Percentiles rank a stretch among this genome's conserved stretches.
Evolutionary conservation across 2,329 filamentous ascomycete species (phyloP).

Genomic region (Epichloe festucae): DNA sequence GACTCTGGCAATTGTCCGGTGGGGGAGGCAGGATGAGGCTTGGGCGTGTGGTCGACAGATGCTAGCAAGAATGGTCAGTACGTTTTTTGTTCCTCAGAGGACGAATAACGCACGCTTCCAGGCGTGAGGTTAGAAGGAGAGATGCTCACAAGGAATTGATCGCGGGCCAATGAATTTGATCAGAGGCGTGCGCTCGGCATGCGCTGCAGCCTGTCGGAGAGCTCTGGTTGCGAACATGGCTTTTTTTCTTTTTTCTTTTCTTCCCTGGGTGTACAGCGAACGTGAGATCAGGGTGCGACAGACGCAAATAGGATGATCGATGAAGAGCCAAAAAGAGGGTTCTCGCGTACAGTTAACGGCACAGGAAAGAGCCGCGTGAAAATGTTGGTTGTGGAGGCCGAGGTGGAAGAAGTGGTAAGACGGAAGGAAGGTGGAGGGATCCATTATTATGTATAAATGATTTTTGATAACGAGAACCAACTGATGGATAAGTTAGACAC

Average conservation of each 20-base stretch:
- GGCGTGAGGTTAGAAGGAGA: neutral
- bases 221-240: constrained; percentile 42
- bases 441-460: constrained; percentile 1
- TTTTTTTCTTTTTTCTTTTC: neutral
- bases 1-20: constrained; percentile 46
- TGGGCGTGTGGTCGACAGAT: constrained; percentile 57
- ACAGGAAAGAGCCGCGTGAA: neutral
- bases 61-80: constrained; percentile 31
- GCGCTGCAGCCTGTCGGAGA: constrained; percentile 45
- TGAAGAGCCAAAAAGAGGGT: neutral
- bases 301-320: no score
- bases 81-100: neutral
- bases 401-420: neutral
- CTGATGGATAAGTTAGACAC: neutral
- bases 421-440: neutral
- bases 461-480: constrained; percentile 1
- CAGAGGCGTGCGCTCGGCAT: constrained; percentile 46
- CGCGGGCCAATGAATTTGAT: constrained; percentile 52
- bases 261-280: neutral
- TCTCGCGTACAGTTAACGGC: neutral
- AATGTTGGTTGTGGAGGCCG: neutral
- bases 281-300: neutral
- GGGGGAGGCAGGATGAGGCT: constrained; percentile 58
- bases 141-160: constrained; percentile 36
- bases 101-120: neutral